These are phyloP conservation scores for Irpex lacteus DNA, from an alignment of 1,284 basidiomycete genomes.

Conservation along the genomic window DNA sequence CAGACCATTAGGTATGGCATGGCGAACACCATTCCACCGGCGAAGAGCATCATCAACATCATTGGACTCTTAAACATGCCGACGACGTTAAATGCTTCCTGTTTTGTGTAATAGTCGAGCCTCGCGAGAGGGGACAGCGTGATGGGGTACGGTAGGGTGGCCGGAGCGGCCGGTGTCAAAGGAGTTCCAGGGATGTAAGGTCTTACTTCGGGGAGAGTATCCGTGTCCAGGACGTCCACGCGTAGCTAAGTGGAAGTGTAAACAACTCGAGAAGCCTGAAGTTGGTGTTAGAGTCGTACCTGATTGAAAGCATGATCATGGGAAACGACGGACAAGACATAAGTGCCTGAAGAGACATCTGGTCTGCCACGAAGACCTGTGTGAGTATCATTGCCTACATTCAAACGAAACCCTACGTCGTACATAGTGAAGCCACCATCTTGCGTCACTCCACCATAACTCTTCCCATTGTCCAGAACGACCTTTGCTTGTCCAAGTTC, in stretches of 20 bases:
- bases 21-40: constrained; percentile 68
- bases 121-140: constrained; percentile 49
- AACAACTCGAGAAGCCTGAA: not conserved
- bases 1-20: constrained; percentile 81
- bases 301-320: constrained; percentile 70
- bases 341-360: constrained; percentile 60
- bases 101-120: constrained; percentile 67
- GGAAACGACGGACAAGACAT: constrained; percentile 62
- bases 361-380: constrained; percentile 40
- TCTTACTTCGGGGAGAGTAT: constrained; percentile 49
- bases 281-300: constrained; percentile 32
- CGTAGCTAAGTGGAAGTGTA: constrained; percentile 43
- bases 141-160: constrained; percentile 68
- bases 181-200: constrained; percentile 70
- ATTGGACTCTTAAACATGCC: constrained; percentile 85
- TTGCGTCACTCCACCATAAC: constrained; percentile 48
- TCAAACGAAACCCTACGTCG: constrained; percentile 19
- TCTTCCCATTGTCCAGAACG: constrained; percentile 55
- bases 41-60: constrained; percentile 81
- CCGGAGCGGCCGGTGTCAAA: constrained; percentile 52
- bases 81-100: constrained; percentile 70
- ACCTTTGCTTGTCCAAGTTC: constrained; percentile 60
- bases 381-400: constrained; percentile 15
- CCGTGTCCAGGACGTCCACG: constrained; percentile 54
- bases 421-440: constrained; percentile 69